Conservation (phyloP, 371 early-diverging fungal genomes). For the Mortierella sp. region DNA sequence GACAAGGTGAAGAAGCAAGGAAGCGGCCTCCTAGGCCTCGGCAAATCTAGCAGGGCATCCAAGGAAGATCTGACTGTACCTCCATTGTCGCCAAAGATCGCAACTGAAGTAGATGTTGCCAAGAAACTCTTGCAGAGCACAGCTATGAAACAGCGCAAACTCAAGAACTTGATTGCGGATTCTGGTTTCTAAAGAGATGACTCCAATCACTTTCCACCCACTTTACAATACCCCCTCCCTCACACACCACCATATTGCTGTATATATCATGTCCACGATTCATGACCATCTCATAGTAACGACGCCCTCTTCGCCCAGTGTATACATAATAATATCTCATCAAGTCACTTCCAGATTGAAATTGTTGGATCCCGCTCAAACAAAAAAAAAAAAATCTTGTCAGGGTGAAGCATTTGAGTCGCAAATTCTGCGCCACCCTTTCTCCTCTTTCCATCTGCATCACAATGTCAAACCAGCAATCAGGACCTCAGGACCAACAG, state of each 20-base stretch:
- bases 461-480: no score
- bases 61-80: constrained; percentile 13
- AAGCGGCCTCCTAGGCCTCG: constrained; percentile 24
- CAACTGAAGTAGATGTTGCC: constrained; percentile 38
- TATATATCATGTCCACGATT: constrained; percentile 15
- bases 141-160: constrained; percentile 43
- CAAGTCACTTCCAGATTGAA: no score
- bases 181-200: constrained; percentile 33
- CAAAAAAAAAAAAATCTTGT: no score
- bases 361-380: no score
- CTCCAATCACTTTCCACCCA: neutral
- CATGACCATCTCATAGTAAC: no score
- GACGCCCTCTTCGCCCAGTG: no score
- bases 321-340: no score
- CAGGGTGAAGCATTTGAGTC: no score
- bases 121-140: constrained; percentile 34
- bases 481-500: no score
- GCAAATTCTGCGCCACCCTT: no score
- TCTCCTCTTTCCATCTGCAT: no score
- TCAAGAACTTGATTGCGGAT: constrained; percentile 38
- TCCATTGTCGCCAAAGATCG: constrained; percentile 10
- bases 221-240: constrained; percentile 2
- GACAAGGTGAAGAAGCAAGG: constrained; percentile 26
- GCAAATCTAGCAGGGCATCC: constrained; percentile 22
- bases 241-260: neutral